Conservation (phyloP, 169 alveolate species). For the Eimeria acervulina region DNA sequence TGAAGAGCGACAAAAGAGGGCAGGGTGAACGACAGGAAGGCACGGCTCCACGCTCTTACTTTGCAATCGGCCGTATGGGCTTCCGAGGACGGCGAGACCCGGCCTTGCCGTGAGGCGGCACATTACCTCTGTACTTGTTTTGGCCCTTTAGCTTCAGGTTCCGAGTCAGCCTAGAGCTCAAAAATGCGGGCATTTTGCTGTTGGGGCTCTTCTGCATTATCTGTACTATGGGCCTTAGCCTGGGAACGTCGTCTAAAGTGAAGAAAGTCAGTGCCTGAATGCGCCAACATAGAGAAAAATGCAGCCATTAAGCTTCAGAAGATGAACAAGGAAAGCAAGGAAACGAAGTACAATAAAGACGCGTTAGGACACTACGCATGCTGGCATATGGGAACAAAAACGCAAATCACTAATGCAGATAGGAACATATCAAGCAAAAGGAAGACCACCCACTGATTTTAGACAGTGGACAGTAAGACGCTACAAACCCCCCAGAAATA, state of each 20-base stretch:
- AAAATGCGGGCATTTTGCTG: conserved; percentile 77
- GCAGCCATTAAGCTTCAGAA: neutral
- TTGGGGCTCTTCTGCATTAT: conserved; percentile 81
- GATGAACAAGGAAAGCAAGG: neutral
- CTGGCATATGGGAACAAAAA: neutral
- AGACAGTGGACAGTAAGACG: neutral
- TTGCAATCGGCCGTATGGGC: conserved; percentile 62
- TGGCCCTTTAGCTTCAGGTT: conserved; percentile 51
- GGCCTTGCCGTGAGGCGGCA: neutral
- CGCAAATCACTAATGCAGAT: neutral
- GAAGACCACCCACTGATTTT: neutral
- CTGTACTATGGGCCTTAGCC: conserved; percentile 65
- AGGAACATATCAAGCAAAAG: neutral
- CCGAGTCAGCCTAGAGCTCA: conserved; percentile 56
- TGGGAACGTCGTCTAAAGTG: conserved; percentile 69
- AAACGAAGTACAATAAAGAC: neutral
- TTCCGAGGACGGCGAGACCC: conserved; percentile 23
- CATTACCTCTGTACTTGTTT: conserved; percentile 2
- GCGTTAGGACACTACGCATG: neutral
- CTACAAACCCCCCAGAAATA: neutral
- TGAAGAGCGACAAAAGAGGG: neutral
- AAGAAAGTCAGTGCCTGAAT: conserved; percentile 80
- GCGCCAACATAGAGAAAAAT: neutral
- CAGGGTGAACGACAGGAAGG: neutral
- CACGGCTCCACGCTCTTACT: neutral